Percentiles rank a stretch among this genome's conserved stretches.
Evolutionary conservation across 192 early-diverging fungal genomes (phyloP).

Genomic region (Linnemannia schmuckeri): DNA sequence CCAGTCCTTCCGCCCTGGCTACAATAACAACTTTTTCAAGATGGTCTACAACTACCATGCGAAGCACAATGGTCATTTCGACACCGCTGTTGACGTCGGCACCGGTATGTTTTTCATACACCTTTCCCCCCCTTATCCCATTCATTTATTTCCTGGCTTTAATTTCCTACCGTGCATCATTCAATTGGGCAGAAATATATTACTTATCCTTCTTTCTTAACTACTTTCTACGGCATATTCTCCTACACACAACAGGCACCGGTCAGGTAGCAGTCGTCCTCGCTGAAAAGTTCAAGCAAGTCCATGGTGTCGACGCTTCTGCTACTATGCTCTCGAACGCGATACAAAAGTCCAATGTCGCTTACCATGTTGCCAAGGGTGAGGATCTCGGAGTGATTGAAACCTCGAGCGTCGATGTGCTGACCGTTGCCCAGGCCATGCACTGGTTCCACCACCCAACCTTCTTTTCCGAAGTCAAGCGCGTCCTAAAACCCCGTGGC

Average conservation of each 20-base stretch:
- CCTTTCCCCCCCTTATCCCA: background rate
- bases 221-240: background rate
- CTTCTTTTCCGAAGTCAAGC: slow-evolving; percentile 69
- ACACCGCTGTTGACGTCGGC: slow-evolving; percentile 65
- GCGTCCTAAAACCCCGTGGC: slow-evolving; percentile 72
- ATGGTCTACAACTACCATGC: slow-evolving; percentile 63
- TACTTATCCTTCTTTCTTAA: background rate
- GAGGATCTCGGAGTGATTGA: slow-evolving; percentile 55
- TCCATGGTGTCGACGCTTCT: slow-evolving; percentile 61
- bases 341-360: slow-evolving; percentile 55
- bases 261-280: slow-evolving; percentile 65
- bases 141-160: background rate
- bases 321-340: slow-evolving; percentile 58
- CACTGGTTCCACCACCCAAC: slow-evolving; percentile 70
- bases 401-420: slow-evolving; percentile 55
- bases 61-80: slow-evolving; percentile 48
- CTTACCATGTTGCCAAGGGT: slow-evolving; percentile 55
- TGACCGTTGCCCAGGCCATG: slow-evolving; percentile 62
- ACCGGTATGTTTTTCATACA: slow-evolving; percentile 28
- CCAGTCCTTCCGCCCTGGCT: slow-evolving; percentile 53
- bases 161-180: background rate
- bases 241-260: slow-evolving; percentile 53
- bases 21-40: slow-evolving; percentile 44
- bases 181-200: background rate
- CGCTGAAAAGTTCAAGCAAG: slow-evolving; percentile 62